Percentiles rank a stretch among this genome's conserved stretches.
Conservation (phyloP, 202 grass and related monocot species). For the Sporobolus alterniflorus region DNA sequence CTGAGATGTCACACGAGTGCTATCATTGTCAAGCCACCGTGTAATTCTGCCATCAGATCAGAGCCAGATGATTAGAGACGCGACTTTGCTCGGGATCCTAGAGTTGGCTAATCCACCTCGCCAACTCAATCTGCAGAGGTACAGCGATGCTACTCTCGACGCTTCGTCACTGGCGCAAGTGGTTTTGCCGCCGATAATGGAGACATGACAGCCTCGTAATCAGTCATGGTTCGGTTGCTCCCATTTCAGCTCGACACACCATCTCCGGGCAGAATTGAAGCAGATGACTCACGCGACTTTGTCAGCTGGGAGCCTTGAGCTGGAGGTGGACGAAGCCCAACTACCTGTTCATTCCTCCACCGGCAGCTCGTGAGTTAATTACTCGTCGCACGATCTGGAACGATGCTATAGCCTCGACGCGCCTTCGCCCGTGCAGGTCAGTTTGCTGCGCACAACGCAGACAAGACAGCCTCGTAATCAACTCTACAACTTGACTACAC, state of each 20-base stretch:
- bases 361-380: background rate
- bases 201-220: background rate
- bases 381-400: too few species aligned
- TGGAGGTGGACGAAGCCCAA: background rate
- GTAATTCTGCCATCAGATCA: background rate
- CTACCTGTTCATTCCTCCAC: background rate
- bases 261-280: too few species aligned
- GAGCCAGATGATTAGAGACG: background rate
- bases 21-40: background rate
- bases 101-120: background rate
- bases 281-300: too few species aligned
- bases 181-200: background rate
- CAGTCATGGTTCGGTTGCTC: too few species aligned
- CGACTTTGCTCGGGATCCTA: too few species aligned
- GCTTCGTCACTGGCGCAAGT: background rate
- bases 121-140: too few species aligned
- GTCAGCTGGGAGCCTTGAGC: background rate
- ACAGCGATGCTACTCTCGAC: background rate
- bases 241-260: too few species aligned
- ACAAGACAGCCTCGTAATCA: background rate
- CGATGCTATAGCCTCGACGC: too few species aligned
- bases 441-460: background rate
- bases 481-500: background rate
- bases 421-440: background rate
- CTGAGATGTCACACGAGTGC: background rate